These are phyloP conservation scores for Talaromyces sp. DNA, from an alignment of 2,329 filamentous ascomycete species.

Conservation along the genomic window DNA sequence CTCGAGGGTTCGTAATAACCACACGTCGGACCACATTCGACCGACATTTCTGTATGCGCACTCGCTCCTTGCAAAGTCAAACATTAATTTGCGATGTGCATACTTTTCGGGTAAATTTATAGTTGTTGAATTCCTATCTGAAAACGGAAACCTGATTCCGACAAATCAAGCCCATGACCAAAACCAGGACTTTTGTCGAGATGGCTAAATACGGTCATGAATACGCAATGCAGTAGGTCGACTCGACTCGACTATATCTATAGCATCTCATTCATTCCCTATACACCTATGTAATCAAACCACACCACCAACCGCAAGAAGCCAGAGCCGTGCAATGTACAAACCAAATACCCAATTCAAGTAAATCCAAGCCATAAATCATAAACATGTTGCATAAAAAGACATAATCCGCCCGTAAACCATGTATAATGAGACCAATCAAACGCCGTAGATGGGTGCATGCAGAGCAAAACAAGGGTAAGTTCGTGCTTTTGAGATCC, in stretches of 20 bases:
- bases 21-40: not conserved
- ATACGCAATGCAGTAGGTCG: not conserved
- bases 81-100: not conserved
- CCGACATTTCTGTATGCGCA: not conserved
- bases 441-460: not conserved
- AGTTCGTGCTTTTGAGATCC: not conserved
- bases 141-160: not conserved
- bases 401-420: not conserved
- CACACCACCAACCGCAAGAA: not conserved
- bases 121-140: too few species aligned
- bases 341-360: not conserved
- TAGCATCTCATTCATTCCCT: conserved; percentile 21
- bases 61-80: not conserved
- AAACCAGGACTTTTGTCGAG: too few species aligned
- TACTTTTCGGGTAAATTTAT: not conserved
- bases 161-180: not conserved
- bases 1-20: not conserved
- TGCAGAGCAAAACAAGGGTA: not conserved
- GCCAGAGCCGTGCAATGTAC: not conserved
- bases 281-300: not conserved
- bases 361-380: not conserved
- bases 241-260: not conserved
- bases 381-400: not conserved
- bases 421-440: not conserved
- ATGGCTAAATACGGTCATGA: not conserved